Evolutionary conservation across 192 early-diverging fungal species (phyloP).

Genomic region (Mortierella alpina): DNA sequence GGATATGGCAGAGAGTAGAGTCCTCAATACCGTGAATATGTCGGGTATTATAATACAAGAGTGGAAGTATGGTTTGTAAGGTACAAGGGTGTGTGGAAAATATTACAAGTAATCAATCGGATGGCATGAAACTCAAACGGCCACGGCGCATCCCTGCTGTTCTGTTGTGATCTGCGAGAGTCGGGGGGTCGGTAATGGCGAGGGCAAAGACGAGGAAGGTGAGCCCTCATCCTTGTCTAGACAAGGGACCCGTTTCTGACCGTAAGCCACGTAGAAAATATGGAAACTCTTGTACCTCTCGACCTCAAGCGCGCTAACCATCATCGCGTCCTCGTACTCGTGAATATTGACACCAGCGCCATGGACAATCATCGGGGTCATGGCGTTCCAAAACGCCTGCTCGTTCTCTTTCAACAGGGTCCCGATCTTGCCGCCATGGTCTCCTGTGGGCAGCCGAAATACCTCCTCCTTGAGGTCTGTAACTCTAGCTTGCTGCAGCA

Average conservation of each 20-base stretch:
- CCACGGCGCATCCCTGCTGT: too few relatives aligned
- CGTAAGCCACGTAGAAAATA: constrained; percentile 28
- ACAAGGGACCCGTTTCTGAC: constrained; percentile 17
- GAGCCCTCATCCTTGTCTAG: too few relatives aligned
- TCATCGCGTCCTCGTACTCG: constrained; percentile 28
- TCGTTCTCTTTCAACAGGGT: constrained; percentile 33
- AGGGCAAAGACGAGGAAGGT: too few relatives aligned
- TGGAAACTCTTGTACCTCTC: constrained; percentile 33
- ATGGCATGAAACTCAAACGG: too few relatives aligned
- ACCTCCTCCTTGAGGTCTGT: constrained; percentile 10
- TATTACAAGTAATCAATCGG: too few relatives aligned
- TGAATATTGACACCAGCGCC: constrained; percentile 19
- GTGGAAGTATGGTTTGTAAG: too few relatives aligned
- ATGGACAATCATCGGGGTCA: constrained; percentile 29
- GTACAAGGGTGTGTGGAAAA: too few relatives aligned
- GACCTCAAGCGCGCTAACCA: constrained; percentile 19
- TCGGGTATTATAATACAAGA: too few relatives aligned
- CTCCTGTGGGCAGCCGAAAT: constrained; percentile 22
- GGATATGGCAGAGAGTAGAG: too few relatives aligned
- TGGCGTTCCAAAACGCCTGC: constrained; percentile 33
- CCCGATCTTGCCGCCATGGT: constrained; percentile 43
- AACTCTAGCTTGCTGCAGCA: constrained; percentile 11
- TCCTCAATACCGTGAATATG: too few relatives aligned
- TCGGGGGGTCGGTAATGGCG: too few relatives aligned
- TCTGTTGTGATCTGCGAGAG: too few relatives aligned